Conservation (phyloP, 2,329 filamentous ascomycete genomes). For the Fusarium sublunatum region DNA sequence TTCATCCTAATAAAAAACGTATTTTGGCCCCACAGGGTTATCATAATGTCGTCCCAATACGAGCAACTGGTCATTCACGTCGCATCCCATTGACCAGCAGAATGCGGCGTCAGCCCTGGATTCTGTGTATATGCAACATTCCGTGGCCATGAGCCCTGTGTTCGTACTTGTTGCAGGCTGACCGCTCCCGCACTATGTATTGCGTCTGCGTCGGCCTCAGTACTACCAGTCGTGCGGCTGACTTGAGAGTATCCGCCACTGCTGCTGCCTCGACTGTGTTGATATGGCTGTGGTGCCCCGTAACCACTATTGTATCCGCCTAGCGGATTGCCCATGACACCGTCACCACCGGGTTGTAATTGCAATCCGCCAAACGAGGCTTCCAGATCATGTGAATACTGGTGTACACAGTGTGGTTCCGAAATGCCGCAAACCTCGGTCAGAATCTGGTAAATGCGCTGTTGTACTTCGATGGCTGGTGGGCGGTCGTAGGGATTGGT, state of each 20-base stretch:
- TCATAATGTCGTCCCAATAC: conserved; percentile 9
- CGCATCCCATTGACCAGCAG: conserved; percentile 34
- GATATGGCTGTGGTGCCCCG: conserved; percentile 44
- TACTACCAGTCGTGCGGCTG: conserved; percentile 50
- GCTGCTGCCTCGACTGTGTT: conserved; percentile 50
- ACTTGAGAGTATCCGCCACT: conserved; percentile 52
- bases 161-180: conserved; percentile 36
- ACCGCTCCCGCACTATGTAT: conserved; percentile 39
- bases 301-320: conserved; percentile 47
- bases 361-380: conserved; percentile 42
- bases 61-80: conserved; percentile 11
- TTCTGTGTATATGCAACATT: conserved; percentile 38
- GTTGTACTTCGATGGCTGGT: conserved; percentile 63
- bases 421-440: conserved; percentile 59
- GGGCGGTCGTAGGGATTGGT: conserved; percentile 64
- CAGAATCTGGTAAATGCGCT: conserved; percentile 64
- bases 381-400: conserved; percentile 54
- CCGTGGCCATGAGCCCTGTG: conserved; percentile 39
- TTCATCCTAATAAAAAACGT: conserved; percentile 16
- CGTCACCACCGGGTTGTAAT: conserved; percentile 30
- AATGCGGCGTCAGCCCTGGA: conserved; percentile 30
- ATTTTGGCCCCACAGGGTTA: conserved; percentile 10
- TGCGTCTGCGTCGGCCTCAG: conserved; percentile 44
- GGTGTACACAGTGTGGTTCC: conserved; percentile 66
- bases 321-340: conserved; percentile 11